phyloP scores from a whole-genome alignment of 2,329 filamentous ascomycete species.

The Trichoderma pleuroti region DNA sequence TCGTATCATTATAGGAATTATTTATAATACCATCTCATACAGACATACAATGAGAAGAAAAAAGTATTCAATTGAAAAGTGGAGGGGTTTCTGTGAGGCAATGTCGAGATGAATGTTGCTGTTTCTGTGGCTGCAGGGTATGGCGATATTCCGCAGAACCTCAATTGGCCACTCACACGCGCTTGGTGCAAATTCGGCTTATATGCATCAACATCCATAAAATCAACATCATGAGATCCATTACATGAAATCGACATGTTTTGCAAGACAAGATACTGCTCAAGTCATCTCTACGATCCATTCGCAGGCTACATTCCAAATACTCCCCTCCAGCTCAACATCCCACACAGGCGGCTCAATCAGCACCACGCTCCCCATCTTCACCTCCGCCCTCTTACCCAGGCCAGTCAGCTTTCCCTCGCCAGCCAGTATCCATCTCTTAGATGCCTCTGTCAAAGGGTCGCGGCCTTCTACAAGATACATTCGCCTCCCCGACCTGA shows the following conservation, averaged over 20 bases:
- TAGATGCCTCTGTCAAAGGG: not conserved
- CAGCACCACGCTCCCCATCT: slow-evolving; percentile 31
- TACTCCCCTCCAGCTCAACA: slow-evolving; percentile 32
- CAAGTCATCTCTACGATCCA: slow-evolving; percentile 30
- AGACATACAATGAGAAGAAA: not conserved
- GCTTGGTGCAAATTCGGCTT: slow-evolving; percentile 36
- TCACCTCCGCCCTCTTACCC: slow-evolving; percentile 29
- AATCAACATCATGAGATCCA: not conserved
- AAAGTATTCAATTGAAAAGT: not conserved
- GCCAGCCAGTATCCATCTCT: slow-evolving; percentile 36
- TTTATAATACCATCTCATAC: not conserved
- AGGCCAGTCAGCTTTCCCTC: slow-evolving; percentile 38
- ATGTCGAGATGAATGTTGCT: not conserved
- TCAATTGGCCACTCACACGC: slow-evolving; percentile 22
- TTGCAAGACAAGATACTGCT: not conserved
- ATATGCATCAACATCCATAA: slow-evolving; percentile 28
- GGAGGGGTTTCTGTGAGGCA: not conserved
- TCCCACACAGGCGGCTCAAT: slow-evolving; percentile 40
- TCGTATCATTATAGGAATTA: slow-evolving; percentile 25
- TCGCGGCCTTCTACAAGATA: slow-evolving; percentile 30
- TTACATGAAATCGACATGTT: not conserved
- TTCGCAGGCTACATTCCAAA: slow-evolving; percentile 40
- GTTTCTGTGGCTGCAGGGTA: not conserved
- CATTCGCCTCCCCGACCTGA: slow-evolving; percentile 34
- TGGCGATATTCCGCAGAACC: not conserved